A percentile compares a stretch with the other conserved stretches of the same genome.
Evolutionary conservation across 2,329 filamentous ascomycete genomes (phyloP).

Genomic region (Fusarium verticillioides): DNA sequence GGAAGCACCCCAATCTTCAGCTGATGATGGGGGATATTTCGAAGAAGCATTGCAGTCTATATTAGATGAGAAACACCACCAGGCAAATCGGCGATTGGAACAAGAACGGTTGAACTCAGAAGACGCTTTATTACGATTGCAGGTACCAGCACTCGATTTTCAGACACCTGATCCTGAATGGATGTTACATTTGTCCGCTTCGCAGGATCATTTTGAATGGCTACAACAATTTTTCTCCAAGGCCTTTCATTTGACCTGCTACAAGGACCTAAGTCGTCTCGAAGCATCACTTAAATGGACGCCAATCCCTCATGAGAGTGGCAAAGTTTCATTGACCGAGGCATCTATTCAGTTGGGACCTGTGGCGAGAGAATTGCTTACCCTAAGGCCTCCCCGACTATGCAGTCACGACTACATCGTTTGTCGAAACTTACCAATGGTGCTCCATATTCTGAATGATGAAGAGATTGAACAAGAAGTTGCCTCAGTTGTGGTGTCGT

Average conservation of each 20-base stretch:
- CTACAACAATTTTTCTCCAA: constrained; percentile 24
- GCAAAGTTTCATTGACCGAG: constrained; percentile 22
- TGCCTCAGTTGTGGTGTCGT: neutral
- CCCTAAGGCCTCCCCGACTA: neutral
- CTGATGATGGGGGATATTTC: constrained; percentile 23
- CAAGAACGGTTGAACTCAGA: constrained; percentile 46
- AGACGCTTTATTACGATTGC: constrained; percentile 43
- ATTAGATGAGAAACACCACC: constrained; percentile 25
- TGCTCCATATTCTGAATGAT: constrained; percentile 32
- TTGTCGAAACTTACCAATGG: neutral
- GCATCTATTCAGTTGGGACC: constrained; percentile 7
- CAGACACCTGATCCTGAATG: constrained; percentile 40
- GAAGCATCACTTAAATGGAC: constrained; percentile 43
- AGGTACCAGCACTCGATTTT: constrained; percentile 46
- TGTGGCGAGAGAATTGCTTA: constrained; percentile 23
- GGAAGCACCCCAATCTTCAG: neutral
- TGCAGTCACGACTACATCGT: constrained; percentile 35
- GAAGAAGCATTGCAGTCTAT: constrained; percentile 42
- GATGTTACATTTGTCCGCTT: constrained; percentile 18
- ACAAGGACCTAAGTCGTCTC: constrained; percentile 1
- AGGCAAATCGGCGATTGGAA: constrained; percentile 27
- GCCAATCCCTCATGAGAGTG: constrained; percentile 26
- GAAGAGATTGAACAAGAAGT: constrained; percentile 40
- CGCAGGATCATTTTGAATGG: constrained; percentile 43
- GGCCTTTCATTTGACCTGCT: constrained; percentile 5